Conservation (phyloP, 805 yeast species). For the Pichia heedii region DNA sequence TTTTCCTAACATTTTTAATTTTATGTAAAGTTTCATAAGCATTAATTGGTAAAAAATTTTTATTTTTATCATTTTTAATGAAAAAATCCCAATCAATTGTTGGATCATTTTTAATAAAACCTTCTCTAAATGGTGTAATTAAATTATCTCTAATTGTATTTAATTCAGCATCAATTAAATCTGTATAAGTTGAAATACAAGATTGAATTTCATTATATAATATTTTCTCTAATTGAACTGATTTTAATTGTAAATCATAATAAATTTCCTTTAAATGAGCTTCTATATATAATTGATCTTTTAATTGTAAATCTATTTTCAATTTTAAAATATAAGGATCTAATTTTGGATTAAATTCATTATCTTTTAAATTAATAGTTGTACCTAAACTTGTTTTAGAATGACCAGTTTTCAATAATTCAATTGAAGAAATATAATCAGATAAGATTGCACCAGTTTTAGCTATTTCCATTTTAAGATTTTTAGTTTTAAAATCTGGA, state of each 20-base stretch:
- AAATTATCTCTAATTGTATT: slow-evolving; percentile 38
- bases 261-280: slow-evolving; percentile 58
- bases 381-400: slow-evolving; percentile 26
- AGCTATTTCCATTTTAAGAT: slow-evolving; percentile 51
- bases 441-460: slow-evolving; percentile 49
- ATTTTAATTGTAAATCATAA: slow-evolving; percentile 54
- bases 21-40: slow-evolving; percentile 21
- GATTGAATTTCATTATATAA: slow-evolving; percentile 54
- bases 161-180: slow-evolving; percentile 43
- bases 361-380: slow-evolving; percentile 14
- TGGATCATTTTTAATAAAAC: slow-evolving; percentile 48
- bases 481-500: slow-evolving; percentile 48
- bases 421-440: slow-evolving; percentile 38
- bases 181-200: slow-evolving; percentile 42
- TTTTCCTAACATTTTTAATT: slow-evolving; percentile 34
- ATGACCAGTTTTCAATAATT: slow-evolving; percentile 31
- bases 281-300: slow-evolving; percentile 55
- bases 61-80: slow-evolving; percentile 36
- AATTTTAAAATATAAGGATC: slow-evolving; percentile 61
- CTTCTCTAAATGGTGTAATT: slow-evolving; percentile 43
- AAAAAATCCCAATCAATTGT: slow-evolving; percentile 65
- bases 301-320: slow-evolving; percentile 56
- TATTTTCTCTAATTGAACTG: slow-evolving; percentile 55
- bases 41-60: slow-evolving; percentile 32
- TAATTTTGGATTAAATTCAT: slow-evolving; percentile 22